Evolutionary conservation across 129 eudicot genomes (phyloP), one percentile per base, ranked within the genome.

Genomic region (Cynara cardunculus): DNA sequence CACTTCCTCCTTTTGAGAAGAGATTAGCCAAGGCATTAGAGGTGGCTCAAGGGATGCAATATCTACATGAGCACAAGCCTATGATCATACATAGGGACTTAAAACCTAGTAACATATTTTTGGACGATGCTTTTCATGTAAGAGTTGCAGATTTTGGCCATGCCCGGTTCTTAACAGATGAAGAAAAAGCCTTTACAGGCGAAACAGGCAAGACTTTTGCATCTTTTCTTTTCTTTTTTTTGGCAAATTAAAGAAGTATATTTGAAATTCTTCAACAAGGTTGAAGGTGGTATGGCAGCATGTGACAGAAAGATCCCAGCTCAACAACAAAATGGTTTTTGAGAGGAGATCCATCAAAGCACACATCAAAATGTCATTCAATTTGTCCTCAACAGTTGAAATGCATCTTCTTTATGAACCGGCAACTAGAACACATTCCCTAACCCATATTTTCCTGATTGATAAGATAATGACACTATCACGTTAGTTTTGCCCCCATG

Each of bases 31-130:
- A 83, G 86, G 97, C 92, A 28, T 31, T 92, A 30, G 97, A 92
- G 79, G 88, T 92, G 73, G 86, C 97, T 65, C 97, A 89, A 64
- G 97, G 88, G 53, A 86, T 92, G 92, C 97, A 92, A 35, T 92
- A 92, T 72, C 83, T 92, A 59, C 94, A 92, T 68, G 92, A 88
- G 59, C 91, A 87, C 62, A 89, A 85, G 81, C 97, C 94, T 18
- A 87, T 79, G 89, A 81, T 88, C 14, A 83, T 89, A 16, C 97
- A 92, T 65, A 75, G 94, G 30, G 93, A 91, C 59, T 80, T 91
- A 67, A 91, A 91, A 78, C 93, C 91, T 8, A 89, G 89, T 76
- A 92, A 89, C 64, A 85, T 92, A 66, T 89, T 92, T 79, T 53
- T 92, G 86, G 97, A 92, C 71, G 90, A 88, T 53, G 90, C 89